Evolutionary conservation across 2,329 filamentous ascomycete species (phyloP).

Genomic region (Alternaria postmessia): DNA sequence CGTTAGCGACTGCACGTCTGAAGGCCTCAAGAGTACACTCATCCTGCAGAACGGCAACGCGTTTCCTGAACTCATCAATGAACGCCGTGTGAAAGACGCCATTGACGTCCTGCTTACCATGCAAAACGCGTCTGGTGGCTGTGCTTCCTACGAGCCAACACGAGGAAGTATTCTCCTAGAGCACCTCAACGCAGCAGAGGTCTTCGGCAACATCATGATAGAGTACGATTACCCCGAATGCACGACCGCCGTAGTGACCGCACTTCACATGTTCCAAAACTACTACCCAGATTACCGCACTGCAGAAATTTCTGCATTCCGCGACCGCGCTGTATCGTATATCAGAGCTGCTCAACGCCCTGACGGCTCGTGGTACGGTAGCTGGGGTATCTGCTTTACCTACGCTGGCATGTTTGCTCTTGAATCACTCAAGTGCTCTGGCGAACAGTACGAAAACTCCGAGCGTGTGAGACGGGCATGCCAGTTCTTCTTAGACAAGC

Average conservation of each 20-base stretch:
- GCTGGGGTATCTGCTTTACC: constrained; percentile 97
- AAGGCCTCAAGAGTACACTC: constrained; percentile 86
- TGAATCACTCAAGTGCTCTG: constrained; percentile 81
- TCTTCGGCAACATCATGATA: constrained; percentile 97
- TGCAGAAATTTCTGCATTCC: constrained; percentile 76
- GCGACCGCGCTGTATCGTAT: constrained; percentile 77
- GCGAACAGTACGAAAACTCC: constrained; percentile 82
- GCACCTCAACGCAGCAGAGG: constrained; percentile 90
- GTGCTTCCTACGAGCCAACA: constrained; percentile 87
- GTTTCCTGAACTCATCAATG: constrained; percentile 77
- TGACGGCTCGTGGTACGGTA: constrained; percentile 97
- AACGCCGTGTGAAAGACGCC: constrained; percentile 82
- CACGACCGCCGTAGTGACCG: constrained; percentile 92
- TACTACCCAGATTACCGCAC: constrained; percentile 82
- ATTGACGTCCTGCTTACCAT: constrained; percentile 91
- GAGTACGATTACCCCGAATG: constrained; percentile 99
- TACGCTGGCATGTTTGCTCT: constrained; percentile 97
- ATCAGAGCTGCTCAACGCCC: constrained; percentile 79
- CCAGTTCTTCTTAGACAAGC: constrained; percentile 83
- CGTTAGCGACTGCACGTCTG: constrained; percentile 92
- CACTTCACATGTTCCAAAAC: constrained; percentile 80
- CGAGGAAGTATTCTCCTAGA: constrained; percentile 82
- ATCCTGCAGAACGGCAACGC: constrained; percentile 77
- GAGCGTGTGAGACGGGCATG: constrained; percentile 76
- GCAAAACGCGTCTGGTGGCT: constrained; percentile 86